These are phyloP conservation scores for Dendryphion nanum DNA, from an alignment of 2,329 filamentous ascomycete species.

Conservation along the genomic window DNA sequence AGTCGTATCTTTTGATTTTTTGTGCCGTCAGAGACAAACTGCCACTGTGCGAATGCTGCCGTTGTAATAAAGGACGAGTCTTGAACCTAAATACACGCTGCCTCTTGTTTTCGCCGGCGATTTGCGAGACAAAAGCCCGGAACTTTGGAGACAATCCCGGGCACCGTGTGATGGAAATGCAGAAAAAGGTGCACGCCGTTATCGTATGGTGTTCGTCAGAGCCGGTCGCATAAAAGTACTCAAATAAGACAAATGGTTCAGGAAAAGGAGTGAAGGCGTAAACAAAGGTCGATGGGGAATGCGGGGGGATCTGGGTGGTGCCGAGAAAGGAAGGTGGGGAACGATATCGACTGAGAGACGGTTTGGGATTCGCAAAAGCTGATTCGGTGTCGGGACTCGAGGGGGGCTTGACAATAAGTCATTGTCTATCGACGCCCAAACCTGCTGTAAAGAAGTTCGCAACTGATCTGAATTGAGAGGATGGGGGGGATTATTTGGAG, in stretches of 20 bases:
- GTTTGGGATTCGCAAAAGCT: constrained; percentile 22
- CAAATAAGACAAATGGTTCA: constrained; percentile 7
- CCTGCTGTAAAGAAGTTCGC: constrained; percentile 68
- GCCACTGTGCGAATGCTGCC: background rate
- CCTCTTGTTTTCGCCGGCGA: constrained; percentile 19
- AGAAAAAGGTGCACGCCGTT: constrained; percentile 9
- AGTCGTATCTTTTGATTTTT: constrained; percentile 20
- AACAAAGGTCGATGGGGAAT: constrained; percentile 27
- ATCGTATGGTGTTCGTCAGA: constrained; percentile 13
- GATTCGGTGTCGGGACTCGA: constrained; percentile 30
- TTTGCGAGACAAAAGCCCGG: constrained; percentile 13
- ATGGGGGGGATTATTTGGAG: constrained; percentile 54
- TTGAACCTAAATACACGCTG: constrained; percentile 10
- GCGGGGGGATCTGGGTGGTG: constrained; percentile 22
- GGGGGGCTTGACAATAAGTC: constrained; percentile 28
- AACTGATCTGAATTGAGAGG: constrained; percentile 43
- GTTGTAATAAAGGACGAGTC: constrained; percentile 11
- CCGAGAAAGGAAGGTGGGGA: constrained; percentile 30
- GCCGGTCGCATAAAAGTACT: constrained; percentile 12
- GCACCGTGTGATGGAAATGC: constrained; percentile 8
- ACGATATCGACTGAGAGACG: constrained; percentile 31
- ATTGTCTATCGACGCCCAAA: constrained; percentile 83
- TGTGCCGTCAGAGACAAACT: constrained; percentile 6
- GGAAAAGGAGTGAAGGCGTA: constrained; percentile 19
- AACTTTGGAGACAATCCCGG: constrained; percentile 9